phyloP scores from a whole-genome alignment of 2,329 filamentous ascomycete species.

The Sporothrix pallida region DNA sequence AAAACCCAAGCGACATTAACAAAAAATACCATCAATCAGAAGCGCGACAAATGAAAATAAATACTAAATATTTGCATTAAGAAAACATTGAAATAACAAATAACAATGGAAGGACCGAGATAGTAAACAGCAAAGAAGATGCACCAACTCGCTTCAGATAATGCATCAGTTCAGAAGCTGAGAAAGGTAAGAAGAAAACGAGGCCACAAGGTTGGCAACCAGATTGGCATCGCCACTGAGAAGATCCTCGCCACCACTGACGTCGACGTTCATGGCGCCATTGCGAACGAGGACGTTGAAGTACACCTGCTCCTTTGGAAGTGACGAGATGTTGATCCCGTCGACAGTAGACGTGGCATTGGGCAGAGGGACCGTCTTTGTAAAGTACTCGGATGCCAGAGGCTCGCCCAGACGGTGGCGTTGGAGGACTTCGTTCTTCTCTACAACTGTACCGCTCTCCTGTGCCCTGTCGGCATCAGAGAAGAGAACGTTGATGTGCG shows the following conservation, averaged over 20 bases:
- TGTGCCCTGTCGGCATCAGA: not conserved
- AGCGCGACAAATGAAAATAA: no score
- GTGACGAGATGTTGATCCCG: slow-evolving; percentile 26
- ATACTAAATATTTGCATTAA: no score
- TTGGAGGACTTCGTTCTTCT: not conserved
- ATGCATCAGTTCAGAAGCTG: no score
- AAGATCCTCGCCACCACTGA: slow-evolving; percentile 36
- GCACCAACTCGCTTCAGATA: no score
- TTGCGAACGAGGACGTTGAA: slow-evolving; percentile 36
- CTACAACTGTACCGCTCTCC: no score
- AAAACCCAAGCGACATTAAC: no score
- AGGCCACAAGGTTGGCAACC: not conserved
- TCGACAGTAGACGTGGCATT: slow-evolving; percentile 19
- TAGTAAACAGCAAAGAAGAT: no score
- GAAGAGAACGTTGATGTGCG: slow-evolving; percentile 37
- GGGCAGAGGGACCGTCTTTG: slow-evolving; percentile 26
- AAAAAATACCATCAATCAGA: no score
- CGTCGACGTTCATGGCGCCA: slow-evolving; percentile 32
- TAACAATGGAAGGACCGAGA: no score
- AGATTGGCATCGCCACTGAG: slow-evolving; percentile 2
- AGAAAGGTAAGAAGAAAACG: not conserved
- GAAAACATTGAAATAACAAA: no score
- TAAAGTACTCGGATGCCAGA: slow-evolving; percentile 37
- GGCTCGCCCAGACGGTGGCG: slow-evolving; percentile 35
- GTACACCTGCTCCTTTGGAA: slow-evolving; percentile 34